Conservation (phyloP, 768 basidiomycete species). For the Rhizopogon vulgaris region DNA sequence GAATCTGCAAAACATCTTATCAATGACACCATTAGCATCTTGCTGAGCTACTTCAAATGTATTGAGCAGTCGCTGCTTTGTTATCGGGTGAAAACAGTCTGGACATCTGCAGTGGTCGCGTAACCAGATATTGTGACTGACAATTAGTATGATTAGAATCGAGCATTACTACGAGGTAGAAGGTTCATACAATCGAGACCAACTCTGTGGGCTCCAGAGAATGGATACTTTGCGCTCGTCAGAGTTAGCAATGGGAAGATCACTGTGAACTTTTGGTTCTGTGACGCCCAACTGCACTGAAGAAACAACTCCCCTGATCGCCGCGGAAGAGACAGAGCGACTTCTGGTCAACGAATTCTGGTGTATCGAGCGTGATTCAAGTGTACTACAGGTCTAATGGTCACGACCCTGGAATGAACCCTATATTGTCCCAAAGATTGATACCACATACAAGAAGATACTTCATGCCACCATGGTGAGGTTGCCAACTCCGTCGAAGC, state of each 20-base stretch:
- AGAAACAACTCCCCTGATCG: constrained; percentile 8
- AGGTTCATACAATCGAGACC: constrained; percentile 70
- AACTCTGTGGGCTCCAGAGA: constrained; percentile 65
- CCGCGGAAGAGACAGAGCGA: background rate
- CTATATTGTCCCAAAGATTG: background rate
- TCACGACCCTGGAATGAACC: background rate
- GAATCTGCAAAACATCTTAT: constrained; percentile 48
- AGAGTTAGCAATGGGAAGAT: constrained; percentile 47
- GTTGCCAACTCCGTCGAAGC: background rate
- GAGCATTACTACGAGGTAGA: background rate
- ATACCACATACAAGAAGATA: background rate
- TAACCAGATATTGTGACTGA: constrained; percentile 86
- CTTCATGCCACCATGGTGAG: background rate
- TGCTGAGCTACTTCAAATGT: constrained; percentile 63
- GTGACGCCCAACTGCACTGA: constrained; percentile 24
- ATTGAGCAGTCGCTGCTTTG: constrained; percentile 85
- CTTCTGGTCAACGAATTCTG: background rate
- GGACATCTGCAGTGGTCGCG: constrained; percentile 90
- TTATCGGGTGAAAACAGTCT: constrained; percentile 78
- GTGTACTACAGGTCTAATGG: background rate
- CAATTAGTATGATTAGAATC: background rate
- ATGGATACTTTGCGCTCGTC: constrained; percentile 60
- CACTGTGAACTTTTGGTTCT: constrained; percentile 11
- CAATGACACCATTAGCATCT: background rate
- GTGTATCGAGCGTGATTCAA: background rate